phyloP scores from a whole-genome alignment of 768 basidiomycete genomes.

The Scleroderma bovista region DNA sequence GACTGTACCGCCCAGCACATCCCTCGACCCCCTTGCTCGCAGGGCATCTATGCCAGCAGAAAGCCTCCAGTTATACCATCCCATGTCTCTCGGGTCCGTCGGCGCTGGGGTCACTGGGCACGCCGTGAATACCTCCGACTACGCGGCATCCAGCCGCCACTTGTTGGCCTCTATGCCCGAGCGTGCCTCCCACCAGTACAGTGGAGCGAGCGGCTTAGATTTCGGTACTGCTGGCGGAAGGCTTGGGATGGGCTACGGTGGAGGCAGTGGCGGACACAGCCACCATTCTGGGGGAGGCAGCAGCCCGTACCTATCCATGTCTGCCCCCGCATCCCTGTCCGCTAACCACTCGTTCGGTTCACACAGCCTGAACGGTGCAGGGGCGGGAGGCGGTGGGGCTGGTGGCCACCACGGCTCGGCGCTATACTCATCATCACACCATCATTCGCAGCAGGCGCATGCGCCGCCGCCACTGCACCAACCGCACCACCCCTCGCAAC shows the following conservation, averaged over 20 bases:
- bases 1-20: constrained; percentile 15
- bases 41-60: constrained; percentile 68
- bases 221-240: constrained; percentile 24
- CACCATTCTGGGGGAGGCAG: constrained; percentile 37
- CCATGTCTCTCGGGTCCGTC: constrained; percentile 65
- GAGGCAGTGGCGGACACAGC: constrained; percentile 27
- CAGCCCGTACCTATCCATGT: constrained; percentile 44
- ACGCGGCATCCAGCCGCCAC: constrained; percentile 38
- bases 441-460: constrained; percentile 6
- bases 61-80: constrained; percentile 69
- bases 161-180: constrained; percentile 39
- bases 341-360: constrained; percentile 25
- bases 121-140: constrained; percentile 31
- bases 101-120: background rate
- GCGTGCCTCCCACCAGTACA: constrained; percentile 27
- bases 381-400: background rate
- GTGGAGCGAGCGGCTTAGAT: constrained; percentile 15
- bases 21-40: constrained; percentile 40
- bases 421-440: constrained; percentile 26
- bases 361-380: constrained; percentile 17
- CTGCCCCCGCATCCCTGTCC: constrained; percentile 47
- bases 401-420: constrained; percentile 14
- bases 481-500: background rate
- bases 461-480: background rate
- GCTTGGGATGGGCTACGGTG: constrained; percentile 34